Evolutionary conservation across 768 basidiomycete species (phyloP).

Genomic region (Aureoboletus auriporus): DNA sequence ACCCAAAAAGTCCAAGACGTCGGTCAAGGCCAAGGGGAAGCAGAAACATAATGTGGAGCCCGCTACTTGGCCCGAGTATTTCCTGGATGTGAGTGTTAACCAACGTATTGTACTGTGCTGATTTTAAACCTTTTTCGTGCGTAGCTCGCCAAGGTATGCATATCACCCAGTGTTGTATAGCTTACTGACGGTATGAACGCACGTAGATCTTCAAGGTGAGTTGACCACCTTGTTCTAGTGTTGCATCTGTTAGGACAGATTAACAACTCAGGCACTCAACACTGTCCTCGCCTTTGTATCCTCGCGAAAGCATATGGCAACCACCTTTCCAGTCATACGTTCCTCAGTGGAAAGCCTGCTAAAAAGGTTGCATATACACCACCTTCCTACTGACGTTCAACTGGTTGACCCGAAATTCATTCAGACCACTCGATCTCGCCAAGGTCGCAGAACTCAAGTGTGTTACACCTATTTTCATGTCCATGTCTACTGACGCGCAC

Average conservation of each 20-base stretch:
- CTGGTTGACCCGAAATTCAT: neutral
- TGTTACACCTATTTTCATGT: neutral
- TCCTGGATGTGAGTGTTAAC: conserved; percentile 40
- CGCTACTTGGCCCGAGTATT: conserved; percentile 58
- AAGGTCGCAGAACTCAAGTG: conserved; percentile 85
- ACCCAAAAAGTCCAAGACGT: conserved; percentile 16
- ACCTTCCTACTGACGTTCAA: neutral
- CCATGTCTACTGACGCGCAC: neutral
- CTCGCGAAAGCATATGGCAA: conserved; percentile 73
- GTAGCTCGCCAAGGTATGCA: conserved; percentile 59
- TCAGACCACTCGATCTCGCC: conserved; percentile 72
- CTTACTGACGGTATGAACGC: neutral
- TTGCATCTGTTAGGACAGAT: neutral
- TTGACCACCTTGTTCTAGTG: neutral
- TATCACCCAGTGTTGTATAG: fast-evolving
- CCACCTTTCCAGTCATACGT: conserved; percentile 71
- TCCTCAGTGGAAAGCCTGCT: conserved; percentile 78
- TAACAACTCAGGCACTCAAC: conserved; percentile 63
- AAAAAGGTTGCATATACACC: conserved; percentile 49
- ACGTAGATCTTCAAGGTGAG: conserved; percentile 43
- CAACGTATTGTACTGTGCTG: neutral
- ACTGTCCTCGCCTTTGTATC: conserved; percentile 87
- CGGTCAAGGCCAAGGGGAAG: conserved; percentile 14
- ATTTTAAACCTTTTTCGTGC: conserved; percentile 2
- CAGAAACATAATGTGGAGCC: conserved; percentile 6